Base-by-base conservation (phyloP, 2,329 filamentous ascomycete genomes). In the Ophiocordyceps australis region DNA sequence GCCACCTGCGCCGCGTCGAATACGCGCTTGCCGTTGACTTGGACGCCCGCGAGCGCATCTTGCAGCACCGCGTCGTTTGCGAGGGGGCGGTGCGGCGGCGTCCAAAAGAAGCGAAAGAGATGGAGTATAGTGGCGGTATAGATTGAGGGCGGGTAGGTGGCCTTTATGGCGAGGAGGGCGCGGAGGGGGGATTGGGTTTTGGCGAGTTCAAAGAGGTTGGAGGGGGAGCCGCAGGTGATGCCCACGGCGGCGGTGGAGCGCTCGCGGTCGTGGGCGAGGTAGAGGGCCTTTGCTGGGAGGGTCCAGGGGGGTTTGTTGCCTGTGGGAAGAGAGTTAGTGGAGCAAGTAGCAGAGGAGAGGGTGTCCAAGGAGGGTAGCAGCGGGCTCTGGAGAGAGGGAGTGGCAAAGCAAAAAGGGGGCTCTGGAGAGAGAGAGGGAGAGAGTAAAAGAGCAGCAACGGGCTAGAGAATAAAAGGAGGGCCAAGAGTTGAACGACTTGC, bases 291-390 rank as follows among this genome's bases (percentile, higher is more conserved):
- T 22, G 67, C 70, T 3, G 71, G 65, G 17, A 79, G 55, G 0
- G 57, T 57, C 74, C 76, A 83, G 1, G 80, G 79, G 0, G 79
- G 78, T 35, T 68, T 68, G 46, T 89, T 86, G 25, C 75, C 74
- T 68, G 35, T 16, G n/a, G n/a, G n/a, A n/a, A n/a, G n/a, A n/a
- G n/a, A n/a, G n/a, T n/a, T n/a, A n/a, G n/a, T n/a, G n/a, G n/a
- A n/a, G n/a, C n/a, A n/a, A n/a, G n/a, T n/a, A n/a, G n/a, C n/a
- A n/a, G n/a, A n/a, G n/a, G n/a, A n/a, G n/a, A n/a, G n/a, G n/a
- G n/a, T n/a, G n/a, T n/a, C n/a, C n/a, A n/a, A n/a, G n/a, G n/a
- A n/a, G n/a, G n/a, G n/a, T n/a, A n/a, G n/a, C n/a, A n/a, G n/a
- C n/a, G n/a, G n/a, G n/a, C n/a, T n/a, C n/a, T n/a, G n/a, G n/a